Conservation (phyloP, 2,329 filamentous ascomycete genomes). For the Monilinia laxa region DNA sequence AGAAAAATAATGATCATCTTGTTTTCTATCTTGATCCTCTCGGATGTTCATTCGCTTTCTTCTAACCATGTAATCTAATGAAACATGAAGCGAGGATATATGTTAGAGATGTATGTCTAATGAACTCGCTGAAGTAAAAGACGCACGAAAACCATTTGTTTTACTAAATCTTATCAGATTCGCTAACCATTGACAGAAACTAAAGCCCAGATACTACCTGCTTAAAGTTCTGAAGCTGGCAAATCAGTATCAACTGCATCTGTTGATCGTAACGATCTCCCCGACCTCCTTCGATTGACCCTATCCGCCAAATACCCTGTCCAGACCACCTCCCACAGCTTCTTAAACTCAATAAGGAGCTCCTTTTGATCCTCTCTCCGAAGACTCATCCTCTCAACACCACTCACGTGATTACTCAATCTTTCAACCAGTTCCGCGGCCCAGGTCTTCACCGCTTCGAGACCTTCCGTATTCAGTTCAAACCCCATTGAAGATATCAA, state of each 20-base stretch:
- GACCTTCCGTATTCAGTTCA: constrained; percentile 11
- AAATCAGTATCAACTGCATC: constrained; percentile 7
- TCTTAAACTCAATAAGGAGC: constrained; percentile 30
- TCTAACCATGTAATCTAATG: not conserved
- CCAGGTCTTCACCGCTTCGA: constrained; percentile 28
- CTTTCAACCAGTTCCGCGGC: constrained; percentile 24
- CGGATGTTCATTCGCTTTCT: not conserved
- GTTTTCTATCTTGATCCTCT: not conserved
- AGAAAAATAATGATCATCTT: not conserved
- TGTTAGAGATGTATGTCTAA: not conserved
- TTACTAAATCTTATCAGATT: constrained; percentile 5
- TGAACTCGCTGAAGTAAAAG: not conserved
- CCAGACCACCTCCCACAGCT: constrained; percentile 30
- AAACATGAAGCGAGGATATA: not conserved
- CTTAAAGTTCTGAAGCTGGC: constrained; percentile 1
- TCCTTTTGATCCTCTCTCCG: constrained; percentile 23
- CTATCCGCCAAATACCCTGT: constrained; percentile 21
- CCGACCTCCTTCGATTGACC: constrained; percentile 7
- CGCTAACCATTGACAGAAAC: not conserved
- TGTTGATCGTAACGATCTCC: constrained; percentile 13
- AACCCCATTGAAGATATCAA: constrained; percentile 21
- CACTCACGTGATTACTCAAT: constrained; percentile 27
- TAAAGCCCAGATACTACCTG: not conserved
- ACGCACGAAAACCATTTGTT: not conserved
- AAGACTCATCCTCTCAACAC: constrained; percentile 26